phyloP scores from a whole-genome alignment of 257 asterid genomes.

The Primulina huaijiensis region DNA sequence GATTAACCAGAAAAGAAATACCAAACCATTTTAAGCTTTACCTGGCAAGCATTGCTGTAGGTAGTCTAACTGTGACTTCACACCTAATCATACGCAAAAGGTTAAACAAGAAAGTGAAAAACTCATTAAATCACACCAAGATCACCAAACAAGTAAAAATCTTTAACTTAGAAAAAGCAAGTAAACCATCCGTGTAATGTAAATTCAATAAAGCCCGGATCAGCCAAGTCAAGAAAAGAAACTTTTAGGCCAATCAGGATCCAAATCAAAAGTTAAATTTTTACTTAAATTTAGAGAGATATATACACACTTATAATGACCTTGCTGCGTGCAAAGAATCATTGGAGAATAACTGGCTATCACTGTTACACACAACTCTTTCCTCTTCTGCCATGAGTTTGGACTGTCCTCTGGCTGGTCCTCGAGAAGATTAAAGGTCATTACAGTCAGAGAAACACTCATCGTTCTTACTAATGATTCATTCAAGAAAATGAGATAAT shows the following conservation, averaged over 20 bases:
- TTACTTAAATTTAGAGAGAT: not conserved
- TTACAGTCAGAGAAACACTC: slow-evolving; percentile 84
- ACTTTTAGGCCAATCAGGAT: slow-evolving; percentile 24
- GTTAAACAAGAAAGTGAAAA: slow-evolving; percentile 5
- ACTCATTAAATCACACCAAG: slow-evolving; percentile 22
- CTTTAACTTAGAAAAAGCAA: slow-evolving; percentile 20
- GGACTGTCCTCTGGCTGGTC: slow-evolving; percentile 84
- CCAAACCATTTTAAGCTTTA: slow-evolving; percentile 29
- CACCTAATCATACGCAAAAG: slow-evolving; percentile 46
- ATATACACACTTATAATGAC: slow-evolving; percentile 29
- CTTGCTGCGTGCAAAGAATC: slow-evolving; percentile 95
- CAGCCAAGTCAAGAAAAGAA: slow-evolving; percentile 33
- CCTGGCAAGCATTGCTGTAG: slow-evolving; percentile 95
- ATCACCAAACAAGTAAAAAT: slow-evolving; percentile 21
- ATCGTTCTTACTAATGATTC: slow-evolving; percentile 36
- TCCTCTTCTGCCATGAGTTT: slow-evolving; percentile 93
- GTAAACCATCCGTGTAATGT: slow-evolving; percentile 23
- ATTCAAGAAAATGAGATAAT: not conserved
- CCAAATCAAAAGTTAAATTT: slow-evolving; percentile 13
- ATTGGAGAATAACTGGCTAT: slow-evolving; percentile 87
- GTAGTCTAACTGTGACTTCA: slow-evolving; percentile 88
- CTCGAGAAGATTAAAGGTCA: slow-evolving; percentile 94
- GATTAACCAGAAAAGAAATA: not conserved
- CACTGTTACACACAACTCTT: slow-evolving; percentile 78
- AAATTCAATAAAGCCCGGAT: slow-evolving; percentile 41